phyloP scores from a whole-genome alignment of 129 eudicot species.

The Erigeron canadensis region DNA sequence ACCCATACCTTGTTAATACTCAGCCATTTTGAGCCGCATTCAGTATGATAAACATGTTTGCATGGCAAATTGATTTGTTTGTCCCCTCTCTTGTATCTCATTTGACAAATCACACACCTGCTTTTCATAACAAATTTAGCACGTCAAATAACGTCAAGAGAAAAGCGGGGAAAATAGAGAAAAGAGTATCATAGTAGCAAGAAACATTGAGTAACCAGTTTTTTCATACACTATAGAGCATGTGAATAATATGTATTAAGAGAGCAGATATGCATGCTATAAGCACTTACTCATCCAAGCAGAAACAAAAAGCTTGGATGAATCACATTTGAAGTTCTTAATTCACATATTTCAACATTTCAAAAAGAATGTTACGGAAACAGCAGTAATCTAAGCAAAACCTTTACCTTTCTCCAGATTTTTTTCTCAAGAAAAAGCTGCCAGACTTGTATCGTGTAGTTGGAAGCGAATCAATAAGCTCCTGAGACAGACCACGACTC shows the following conservation, averaged over 20 bases:
- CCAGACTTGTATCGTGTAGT: conserved; percentile 71
- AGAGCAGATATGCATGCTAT: background rate
- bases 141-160: background rate
- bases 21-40: conserved; percentile 86
- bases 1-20: conserved; percentile 75
- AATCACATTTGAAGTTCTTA: background rate
- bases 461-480: conserved; percentile 74
- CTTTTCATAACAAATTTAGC: background rate
- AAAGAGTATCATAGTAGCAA: background rate
- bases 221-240: background rate
- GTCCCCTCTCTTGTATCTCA: conserved; percentile 89
- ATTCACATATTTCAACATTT: background rate
- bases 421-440: conserved; percentile 68
- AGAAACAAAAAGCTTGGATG: background rate
- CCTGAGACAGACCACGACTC: conserved; percentile 87
- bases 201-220: background rate
- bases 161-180: background rate
- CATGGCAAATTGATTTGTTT: conserved; percentile 80
- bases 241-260: background rate
- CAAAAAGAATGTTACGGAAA: background rate
- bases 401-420: conserved; percentile 60
- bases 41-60: conserved; percentile 77
- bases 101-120: conserved; percentile 92
- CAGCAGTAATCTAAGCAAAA: background rate
- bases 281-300: background rate